Percentiles rank a stretch among this genome's conserved stretches.
Evolutionary conservation across 2,329 filamentous ascomycete genomes (phyloP).

Genomic region (Chaetomiaceae sp.): DNA sequence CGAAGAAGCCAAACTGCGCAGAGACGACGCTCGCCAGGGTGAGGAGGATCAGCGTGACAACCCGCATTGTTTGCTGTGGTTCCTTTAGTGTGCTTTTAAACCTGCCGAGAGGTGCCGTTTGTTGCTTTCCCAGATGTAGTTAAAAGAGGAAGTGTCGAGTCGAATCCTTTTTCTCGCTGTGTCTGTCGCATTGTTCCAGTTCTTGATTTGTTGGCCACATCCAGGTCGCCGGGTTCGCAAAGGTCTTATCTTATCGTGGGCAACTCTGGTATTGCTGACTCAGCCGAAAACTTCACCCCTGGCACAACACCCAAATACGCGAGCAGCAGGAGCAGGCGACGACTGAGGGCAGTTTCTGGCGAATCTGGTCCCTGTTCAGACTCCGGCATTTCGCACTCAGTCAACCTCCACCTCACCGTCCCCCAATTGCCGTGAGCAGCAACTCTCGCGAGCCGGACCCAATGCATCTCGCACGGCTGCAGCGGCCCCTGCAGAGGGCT

Average conservation of each 20-base stretch:
- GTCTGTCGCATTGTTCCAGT: neutral
- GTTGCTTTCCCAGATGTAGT: too few relatives aligned
- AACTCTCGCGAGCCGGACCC: constrained; percentile 15
- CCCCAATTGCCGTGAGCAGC: constrained; percentile 19
- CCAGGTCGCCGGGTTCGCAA: neutral
- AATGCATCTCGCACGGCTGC: constrained; percentile 46
- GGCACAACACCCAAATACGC: constrained; percentile 2
- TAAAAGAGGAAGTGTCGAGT: too few relatives aligned
- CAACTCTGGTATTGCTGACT: constrained; percentile 35
- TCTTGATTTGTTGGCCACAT: constrained; percentile 6
- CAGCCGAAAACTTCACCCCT: constrained; percentile 36
- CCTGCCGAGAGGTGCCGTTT: neutral
- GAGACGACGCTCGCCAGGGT: constrained; percentile 57
- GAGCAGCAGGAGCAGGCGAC: neutral
- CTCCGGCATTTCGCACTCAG: constrained; percentile 10
- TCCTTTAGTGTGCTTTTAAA: neutral
- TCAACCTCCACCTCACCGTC: neutral
- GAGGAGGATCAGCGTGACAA: constrained; percentile 39
- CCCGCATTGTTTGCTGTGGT: constrained; percentile 31
- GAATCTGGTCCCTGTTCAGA: neutral
- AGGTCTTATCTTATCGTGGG: constrained; percentile 27
- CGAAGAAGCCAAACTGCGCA: constrained; percentile 95
- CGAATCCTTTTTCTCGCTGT: too few relatives aligned
- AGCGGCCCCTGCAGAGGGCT: constrained; percentile 44
- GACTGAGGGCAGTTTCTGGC: neutral